Evolutionary conservation across 1,284 basidiomycete species (phyloP), one percentile per base, ranked within the genome.

Genomic region (Microbotryomycetes sp.): DNA sequence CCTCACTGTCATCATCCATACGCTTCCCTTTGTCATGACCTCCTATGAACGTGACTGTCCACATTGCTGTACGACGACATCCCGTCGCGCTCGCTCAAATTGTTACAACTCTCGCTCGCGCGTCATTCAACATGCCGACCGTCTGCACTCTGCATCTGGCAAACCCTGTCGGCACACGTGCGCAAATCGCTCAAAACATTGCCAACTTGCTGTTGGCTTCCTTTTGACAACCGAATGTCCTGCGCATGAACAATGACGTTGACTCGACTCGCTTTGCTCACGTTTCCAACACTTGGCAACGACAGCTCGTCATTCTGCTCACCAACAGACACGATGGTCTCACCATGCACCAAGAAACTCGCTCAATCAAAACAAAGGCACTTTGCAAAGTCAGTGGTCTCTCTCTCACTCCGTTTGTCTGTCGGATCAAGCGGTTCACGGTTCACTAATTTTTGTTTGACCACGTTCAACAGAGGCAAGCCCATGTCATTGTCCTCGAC

Each of bases 241-340:
- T n/a, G n/a, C n/a, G n/a, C n/a, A n/a, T 56, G 54, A 61, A 61
- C 59, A 56, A 30, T 52, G 50, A 52, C 15, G 50, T 15, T 4
- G 50, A n/a, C 25, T 2, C 26, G 15, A 4, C 9, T 22, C 42
- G 16, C 14, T 31, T 3, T 4, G 30, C 32, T 23, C 47, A 4
- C 29, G 12, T 19, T 48, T 25, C 42, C 29, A 23, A 7, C 54
- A n/a, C 46, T 45, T 49, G 4, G 22, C 42, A 14, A 26, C 23
- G 6, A 3, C 50, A 66, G 64, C 23, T 54, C 59, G 57, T 65
- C 64, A n/a, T 72, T 72, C 67, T 69, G 66, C 68, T 94, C 92
- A 16, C 92, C 92, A 6, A 94, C 92, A 9, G 92, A 97, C 76
- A 89, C 88, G 72, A 80, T 96, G 76, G 84, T 94, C 81, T 93